phyloP scores from a whole-genome alignment of 495 filamentous ascomycete species.

The Penicillium crystallinum region DNA sequence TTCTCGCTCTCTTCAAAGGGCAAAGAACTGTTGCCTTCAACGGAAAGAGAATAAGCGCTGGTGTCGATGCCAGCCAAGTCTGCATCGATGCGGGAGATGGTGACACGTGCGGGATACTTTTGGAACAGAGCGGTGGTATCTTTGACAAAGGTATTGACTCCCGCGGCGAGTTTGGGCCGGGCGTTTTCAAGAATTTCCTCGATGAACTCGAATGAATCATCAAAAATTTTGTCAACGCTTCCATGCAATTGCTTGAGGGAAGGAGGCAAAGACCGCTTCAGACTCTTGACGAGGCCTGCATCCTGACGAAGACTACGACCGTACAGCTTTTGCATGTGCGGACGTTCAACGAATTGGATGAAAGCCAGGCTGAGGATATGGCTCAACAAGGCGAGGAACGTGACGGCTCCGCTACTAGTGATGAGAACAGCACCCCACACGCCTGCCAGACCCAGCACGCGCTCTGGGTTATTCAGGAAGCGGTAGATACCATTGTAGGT shows the following conservation, averaged over 20 bases:
- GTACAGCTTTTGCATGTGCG: conserved; percentile 98
- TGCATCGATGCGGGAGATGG: conserved; percentile 72
- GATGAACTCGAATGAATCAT: conserved; percentile 77
- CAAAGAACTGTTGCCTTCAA: conserved; percentile 60
- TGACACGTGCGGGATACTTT: conserved; percentile 83
- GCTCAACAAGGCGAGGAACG: conserved; percentile 76
- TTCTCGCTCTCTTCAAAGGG: conserved; percentile 45
- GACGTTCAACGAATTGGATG: conserved; percentile 89
- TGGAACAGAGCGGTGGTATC: conserved; percentile 87
- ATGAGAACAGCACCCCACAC: conserved; percentile 94
- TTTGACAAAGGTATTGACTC: conserved; percentile 78
- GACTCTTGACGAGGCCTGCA: conserved; percentile 84
- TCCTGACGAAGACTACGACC: conserved; percentile 76
- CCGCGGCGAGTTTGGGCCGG: conserved; percentile 79
- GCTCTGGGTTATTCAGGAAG: conserved; percentile 95
- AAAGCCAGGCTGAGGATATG: conserved; percentile 82
- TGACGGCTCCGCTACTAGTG: conserved; percentile 77
- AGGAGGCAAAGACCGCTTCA: conserved; percentile 83
- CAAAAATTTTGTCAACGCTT: conserved; percentile 80
- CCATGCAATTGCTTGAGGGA: conserved; percentile 70
- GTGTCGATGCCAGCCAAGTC: conserved; percentile 82
- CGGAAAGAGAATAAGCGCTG: conserved; percentile 70
- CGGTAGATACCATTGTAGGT: conserved; percentile 97
- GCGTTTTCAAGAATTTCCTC: conserved; percentile 87
- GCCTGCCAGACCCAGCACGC: conserved; percentile 89